Percentiles rank a stretch among this genome's conserved stretches.
Evolutionary conservation across 2,329 filamentous ascomycete genomes (phyloP).

Genomic region (Cladophialophora bantiana): DNA sequence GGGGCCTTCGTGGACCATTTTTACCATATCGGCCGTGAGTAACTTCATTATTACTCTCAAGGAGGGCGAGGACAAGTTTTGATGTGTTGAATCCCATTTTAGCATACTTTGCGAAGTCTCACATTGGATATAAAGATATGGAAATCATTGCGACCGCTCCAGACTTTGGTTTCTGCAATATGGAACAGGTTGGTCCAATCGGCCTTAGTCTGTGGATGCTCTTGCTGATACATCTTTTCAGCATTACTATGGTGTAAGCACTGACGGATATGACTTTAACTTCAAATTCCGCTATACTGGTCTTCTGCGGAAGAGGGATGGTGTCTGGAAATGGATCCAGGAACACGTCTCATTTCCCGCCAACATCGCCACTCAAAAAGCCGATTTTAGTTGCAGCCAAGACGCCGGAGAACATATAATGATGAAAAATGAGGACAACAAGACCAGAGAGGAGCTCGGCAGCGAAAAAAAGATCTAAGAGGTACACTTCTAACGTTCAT

Average conservation of each 20-base stretch:
- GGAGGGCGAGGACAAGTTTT: neutral
- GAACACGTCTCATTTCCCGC: slow-evolving; percentile 4
- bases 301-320: neutral
- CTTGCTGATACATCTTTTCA: neutral
- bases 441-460: slow-evolving; percentile 1
- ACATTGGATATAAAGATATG: slow-evolving; percentile 7
- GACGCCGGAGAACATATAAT: slow-evolving; percentile 4
- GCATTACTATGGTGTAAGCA: slow-evolving; percentile 11
- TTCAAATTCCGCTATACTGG: slow-evolving; percentile 9
- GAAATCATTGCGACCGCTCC: slow-evolving; percentile 7
- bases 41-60: neutral
- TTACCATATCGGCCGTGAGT: slow-evolving; percentile 11
- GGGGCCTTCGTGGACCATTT: slow-evolving; percentile 1
- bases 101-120: slow-evolving; percentile 10
- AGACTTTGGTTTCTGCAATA: slow-evolving; percentile 6
- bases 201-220: neutral
- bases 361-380: slow-evolving; percentile 5
- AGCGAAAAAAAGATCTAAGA: neutral
- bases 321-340: slow-evolving; percentile 7
- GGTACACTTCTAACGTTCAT: no score
- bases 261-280: slow-evolving; percentile 1
- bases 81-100: neutral
- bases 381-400: slow-evolving; percentile 9
- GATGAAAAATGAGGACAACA: slow-evolving; percentile 6
- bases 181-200: slow-evolving; percentile 7